Base-by-base conservation (phyloP, 768 basidiomycete species). In the Collybiopsis luxurians region DNA sequence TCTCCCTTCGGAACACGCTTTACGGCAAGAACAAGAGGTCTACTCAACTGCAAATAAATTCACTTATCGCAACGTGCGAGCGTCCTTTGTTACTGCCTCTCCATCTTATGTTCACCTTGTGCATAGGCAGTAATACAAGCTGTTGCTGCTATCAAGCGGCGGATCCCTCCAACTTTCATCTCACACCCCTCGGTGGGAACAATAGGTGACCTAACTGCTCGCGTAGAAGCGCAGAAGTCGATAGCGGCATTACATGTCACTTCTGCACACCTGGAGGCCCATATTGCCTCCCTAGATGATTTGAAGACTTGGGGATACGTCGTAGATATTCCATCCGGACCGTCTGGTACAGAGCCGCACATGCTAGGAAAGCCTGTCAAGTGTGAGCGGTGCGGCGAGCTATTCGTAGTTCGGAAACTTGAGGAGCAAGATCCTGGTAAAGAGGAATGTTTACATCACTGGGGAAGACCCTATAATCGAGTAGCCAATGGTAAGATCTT, bases 161-260 rank as follows among this genome's bases (percentile, higher is more conserved):
- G 82, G 9, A 66, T 80, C 0, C 64, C 73, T 6, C 92, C 93
- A 2, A 79, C 78, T 24, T 76, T 79, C 2, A 64, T 77, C 21
- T 73, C 78, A 3, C 89, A 94, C 65, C 74, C 81, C 5, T 92
- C 90, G 19, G 85, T 95, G 17, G 92, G 92, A 19, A 92, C 90
- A 0, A 86, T 90, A 43, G 79, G 70, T 0, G 84, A 91, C 10
- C 69, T 90, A 21, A 71, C 73, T 4, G 74, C 76, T 4, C 86
- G 87, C 28, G 72, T 67, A 34, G 84, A 85, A 60, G 75, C 79
- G 17, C 77, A 75, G 51, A 84, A 84, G 62, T 70, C 81, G 28
- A 64, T 87, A 4, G 65, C 81, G 23, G 69, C 79, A 4, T 74
- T 90, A 11, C 75, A 69, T 30, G 73, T 92, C 56, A 81, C 85